Evolutionary conservation across 106 monocot genomes (phyloP), one percentile per base, ranked within the genome.

Genomic region (Acanthochlamys bracteata): DNA sequence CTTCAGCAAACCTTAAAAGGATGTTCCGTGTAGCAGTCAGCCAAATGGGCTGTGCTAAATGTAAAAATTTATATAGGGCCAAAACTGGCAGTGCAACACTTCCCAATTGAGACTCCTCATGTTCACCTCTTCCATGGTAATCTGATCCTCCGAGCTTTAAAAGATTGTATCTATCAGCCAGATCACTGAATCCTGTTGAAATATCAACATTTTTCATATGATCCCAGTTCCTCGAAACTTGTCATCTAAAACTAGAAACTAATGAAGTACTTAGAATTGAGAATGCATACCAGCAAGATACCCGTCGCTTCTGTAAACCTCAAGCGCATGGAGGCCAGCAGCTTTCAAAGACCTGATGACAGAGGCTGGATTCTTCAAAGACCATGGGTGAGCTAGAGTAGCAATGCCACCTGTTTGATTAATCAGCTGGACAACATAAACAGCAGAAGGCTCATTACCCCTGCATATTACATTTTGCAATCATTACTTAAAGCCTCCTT

Each of bases 91-190:
- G 69, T 33, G 59, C 49, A 25, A 74, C 69, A 66, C 64, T 57
- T 20, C 79, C 79, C 56, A 79, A 43, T 66, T 79, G 74, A 54
- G 74, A 63, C 56, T 79, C 79, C 19, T 66, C 74, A 53, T 49
- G 47, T 22, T 53, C 69, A 26, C 69, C 61, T 45, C 39, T 79
- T 55, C 74, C 79, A 74, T 79, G 79, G 45, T 70, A 79, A 61
- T 79, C 79, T 19, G 79, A 74, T 24, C 79, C 79, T 21, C 79
- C 79, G 61, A 79, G 64, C 70, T 79, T 79, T 60, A 70, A 24
- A 42, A 79, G 74, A 58, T 66, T 69, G 20, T 70, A 61, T 54
- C 69, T 42, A 66, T 79, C 79, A 70, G 69, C 64, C 16, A 74
- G 59, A 54, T 79, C 74, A n/a, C 69, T 74, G 74, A 74, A 79